Base-by-base conservation (phyloP, 2,329 filamentous ascomycete species). In the Dothideomycetidae sp. region DNA sequence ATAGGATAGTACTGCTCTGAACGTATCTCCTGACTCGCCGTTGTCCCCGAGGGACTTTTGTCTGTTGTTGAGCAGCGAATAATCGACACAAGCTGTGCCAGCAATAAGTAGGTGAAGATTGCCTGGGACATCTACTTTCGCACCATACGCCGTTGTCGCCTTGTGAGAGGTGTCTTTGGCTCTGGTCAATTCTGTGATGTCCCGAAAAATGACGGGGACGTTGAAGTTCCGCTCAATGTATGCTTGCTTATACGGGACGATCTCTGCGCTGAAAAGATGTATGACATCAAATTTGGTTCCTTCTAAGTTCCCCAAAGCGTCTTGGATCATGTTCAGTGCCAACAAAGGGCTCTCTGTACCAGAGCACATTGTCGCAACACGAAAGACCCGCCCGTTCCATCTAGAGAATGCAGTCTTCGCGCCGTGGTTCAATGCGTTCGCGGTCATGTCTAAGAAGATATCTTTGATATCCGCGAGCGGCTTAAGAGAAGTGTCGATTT, bases 31-130 rank as follows among this genome's bases (percentile, higher is more conserved):
- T 0, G 78, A 81, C 46, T 83, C 73, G 2, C 78, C 78, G 10
- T 66, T 58, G 5, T 69, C 61, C 1, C 65, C 56, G 0, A 76
- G 52, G 0, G 55, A 54, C 40, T 73, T 73, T 11, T 60, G 59
- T 3, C 62, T 53, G 34, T 60, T 69, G 52, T 85, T 88, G 19
- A 85, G 54, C 0, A 45, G 50, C 0, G 81, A 86, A 45, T 79
- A 81, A 48, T 86, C 81, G 2, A 82, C 78, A 46, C 81, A 90
- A 0, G 78, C 76, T 29, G 78, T 81, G 0, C 81, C 81, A 5
- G 77, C 77, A 31, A 86, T 61, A 1, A 88, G 58, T 0, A 88
- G 51, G 44, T 86, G 76, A 1, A 74, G 55, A 9, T 67, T 50
- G 0, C 53, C 54, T 0, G 78, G 78, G 1, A 84, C 70, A 1